A percentile compares a stretch with the other conserved stretches of the same genome.
phyloP scores from a whole-genome alignment of 495 filamentous ascomycete species.

The Pyrenula massariospora region DNA sequence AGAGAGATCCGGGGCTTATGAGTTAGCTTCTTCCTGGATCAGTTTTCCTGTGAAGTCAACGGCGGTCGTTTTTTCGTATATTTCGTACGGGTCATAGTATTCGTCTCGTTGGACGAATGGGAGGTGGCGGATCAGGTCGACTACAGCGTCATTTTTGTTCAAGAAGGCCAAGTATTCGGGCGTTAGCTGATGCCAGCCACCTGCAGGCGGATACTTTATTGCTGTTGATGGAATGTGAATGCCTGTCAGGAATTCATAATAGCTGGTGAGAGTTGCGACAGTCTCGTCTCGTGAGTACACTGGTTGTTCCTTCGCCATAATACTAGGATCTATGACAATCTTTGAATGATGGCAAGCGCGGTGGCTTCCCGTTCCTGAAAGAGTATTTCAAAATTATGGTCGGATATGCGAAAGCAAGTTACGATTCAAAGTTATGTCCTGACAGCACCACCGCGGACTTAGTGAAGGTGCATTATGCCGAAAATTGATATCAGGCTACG shows the following conservation, averaged over 20 bases:
- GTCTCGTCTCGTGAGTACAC: slow-evolving; percentile 4
- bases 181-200: slow-evolving; percentile 15
- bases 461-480: no score
- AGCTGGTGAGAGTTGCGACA: slow-evolving; percentile 8
- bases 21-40: background rate
- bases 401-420: no score
- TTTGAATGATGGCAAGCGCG: background rate
- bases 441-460: no score
- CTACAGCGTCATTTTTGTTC: slow-evolving; percentile 13
- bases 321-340: background rate
- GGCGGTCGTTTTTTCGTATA: background rate
- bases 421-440: no score
- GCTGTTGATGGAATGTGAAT: slow-evolving; percentile 10
- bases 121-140: slow-evolving; percentile 11
- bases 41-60: slow-evolving; percentile 2
- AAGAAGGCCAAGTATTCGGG: slow-evolving; percentile 3
- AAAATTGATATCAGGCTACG: no score
- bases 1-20: background rate
- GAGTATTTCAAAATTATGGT: no score
- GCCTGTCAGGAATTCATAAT: slow-evolving; percentile 14
- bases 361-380: no score
- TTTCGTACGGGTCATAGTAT: background rate
- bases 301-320: background rate
- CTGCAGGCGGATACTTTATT: slow-evolving; percentile 9
- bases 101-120: slow-evolving; percentile 9